Conservation (phyloP, 306 rosid genomes). For the Quillaja saponaria region DNA sequence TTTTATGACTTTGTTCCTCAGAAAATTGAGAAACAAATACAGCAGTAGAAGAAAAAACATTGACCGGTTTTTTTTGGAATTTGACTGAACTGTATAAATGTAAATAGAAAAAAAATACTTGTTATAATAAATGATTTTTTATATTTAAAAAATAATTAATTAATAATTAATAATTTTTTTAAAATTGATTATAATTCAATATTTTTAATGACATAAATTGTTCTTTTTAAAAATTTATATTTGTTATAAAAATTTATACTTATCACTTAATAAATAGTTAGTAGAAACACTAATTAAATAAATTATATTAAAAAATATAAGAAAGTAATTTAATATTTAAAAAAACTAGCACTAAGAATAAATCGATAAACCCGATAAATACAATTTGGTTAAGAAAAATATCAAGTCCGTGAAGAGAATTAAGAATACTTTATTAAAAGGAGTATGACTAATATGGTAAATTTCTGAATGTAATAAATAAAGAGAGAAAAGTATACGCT, state of each 20-base stretch:
- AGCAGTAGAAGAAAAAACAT: constrained; percentile 36
- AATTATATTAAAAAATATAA: constrained; percentile 26
- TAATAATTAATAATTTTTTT: no score
- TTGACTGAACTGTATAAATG: constrained; percentile 46
- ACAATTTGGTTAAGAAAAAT: constrained; percentile 61
- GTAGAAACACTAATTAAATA: constrained; percentile 3
- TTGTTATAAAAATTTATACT: no score
- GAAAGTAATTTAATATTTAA: constrained; percentile 27
- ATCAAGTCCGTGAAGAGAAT: constrained; percentile 74
- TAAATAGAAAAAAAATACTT: constrained; percentile 39
- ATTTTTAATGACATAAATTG: no score
- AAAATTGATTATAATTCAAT: no score
- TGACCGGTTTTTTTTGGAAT: constrained; percentile 52
- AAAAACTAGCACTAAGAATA: constrained; percentile 21
- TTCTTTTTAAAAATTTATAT: no score
- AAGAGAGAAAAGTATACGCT: constrained; percentile 32
- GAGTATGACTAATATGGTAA: constrained; percentile 46
- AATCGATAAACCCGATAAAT: constrained; percentile 70
- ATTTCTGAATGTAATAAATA: constrained; percentile 17
- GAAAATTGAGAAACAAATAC: constrained; percentile 43
- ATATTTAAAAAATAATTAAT: no score
- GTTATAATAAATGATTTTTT: no score
- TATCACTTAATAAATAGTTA: no score
- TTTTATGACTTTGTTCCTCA: no score
- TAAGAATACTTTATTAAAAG: constrained; percentile 24